These are phyloP conservation scores for Kokia cookei DNA, from an alignment of 441 rosid species.

Conservation along the genomic window DNA sequence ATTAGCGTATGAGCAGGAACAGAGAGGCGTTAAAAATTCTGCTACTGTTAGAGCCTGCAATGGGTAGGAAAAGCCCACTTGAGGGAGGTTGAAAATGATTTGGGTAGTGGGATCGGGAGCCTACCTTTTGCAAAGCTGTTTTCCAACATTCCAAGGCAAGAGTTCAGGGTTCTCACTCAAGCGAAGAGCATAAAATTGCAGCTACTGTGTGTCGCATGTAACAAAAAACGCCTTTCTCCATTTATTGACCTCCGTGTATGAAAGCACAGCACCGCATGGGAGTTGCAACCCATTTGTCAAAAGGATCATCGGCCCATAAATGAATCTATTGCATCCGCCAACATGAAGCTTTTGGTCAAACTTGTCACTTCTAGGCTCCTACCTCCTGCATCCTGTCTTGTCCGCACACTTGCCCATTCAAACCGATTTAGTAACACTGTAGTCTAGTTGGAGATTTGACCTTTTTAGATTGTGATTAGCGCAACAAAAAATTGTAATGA, in stretches of 20 bases:
- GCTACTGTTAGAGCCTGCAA: background rate
- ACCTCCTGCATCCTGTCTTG: background rate
- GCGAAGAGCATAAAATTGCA: background rate
- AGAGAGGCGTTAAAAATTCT: background rate
- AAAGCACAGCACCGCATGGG: background rate
- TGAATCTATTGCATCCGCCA: background rate
- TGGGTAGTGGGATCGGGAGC: background rate
- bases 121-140: background rate
- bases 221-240: background rate
- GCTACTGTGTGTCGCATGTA: no score
- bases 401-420: no score
- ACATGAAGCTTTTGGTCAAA: background rate
- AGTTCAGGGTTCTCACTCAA: background rate
- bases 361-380: background rate
- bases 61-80: background rate
- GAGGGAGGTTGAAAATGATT: background rate
- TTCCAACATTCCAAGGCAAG: background rate
- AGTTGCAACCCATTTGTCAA: background rate
- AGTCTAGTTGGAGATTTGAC: no score
- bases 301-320: background rate
- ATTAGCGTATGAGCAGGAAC: background rate
- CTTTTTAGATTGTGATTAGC: no score
- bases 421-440: no score
- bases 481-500: no score
- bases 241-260: background rate